Evolutionary conservation across 2,329 filamentous ascomycete genomes (phyloP), one percentile per base, ranked within the genome.

Genomic region (Penicillium sp.): DNA sequence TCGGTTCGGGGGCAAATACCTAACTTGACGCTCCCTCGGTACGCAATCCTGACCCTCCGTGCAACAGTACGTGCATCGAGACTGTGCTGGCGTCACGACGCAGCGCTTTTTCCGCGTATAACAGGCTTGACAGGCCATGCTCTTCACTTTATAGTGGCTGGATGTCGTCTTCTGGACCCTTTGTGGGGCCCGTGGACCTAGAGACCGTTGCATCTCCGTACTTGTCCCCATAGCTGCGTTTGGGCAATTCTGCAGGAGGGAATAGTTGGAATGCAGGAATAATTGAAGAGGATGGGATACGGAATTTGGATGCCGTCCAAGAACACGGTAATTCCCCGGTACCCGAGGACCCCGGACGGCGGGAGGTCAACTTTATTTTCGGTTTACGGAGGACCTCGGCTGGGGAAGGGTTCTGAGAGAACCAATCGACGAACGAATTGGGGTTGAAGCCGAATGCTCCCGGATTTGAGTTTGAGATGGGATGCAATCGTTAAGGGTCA

Each of bases 41-140:
- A 50, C 7, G 25, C 51, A 54, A 14, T 24, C 24, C 18, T 50
- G 46, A 4, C 48, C 44, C 27, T 54, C 51, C 11, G 40, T 28
- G 20, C 35, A 44, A 20, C 51, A 54, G 11, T 50, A 50, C 4
- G 47, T 46, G 33, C 51, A 54, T 33, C 45, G 43, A 18, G 22
- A 38, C 13, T 54, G 47, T 13, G 38, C 16, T 4, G 51, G 25
- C 5, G 28, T 41, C 4, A 38, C 27, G 5, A 53, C 40, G n/a
- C 51, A 54, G 5, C 51, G 41, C 51, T 54, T 54, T 36, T 54
- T 54, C 4, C 51, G 43, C 5, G 41, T 20, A 18, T 54, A 40
- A 16, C 51, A 54, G 9, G 47, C 51, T 44, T 54, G 43, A 30
- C 51, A 54, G 3, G 51, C 51, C 14, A 13, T 38, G 16, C 14